Conservation (phyloP, 2,329 filamentous ascomycete genomes). For the Monosporascus ibericus region DNA sequence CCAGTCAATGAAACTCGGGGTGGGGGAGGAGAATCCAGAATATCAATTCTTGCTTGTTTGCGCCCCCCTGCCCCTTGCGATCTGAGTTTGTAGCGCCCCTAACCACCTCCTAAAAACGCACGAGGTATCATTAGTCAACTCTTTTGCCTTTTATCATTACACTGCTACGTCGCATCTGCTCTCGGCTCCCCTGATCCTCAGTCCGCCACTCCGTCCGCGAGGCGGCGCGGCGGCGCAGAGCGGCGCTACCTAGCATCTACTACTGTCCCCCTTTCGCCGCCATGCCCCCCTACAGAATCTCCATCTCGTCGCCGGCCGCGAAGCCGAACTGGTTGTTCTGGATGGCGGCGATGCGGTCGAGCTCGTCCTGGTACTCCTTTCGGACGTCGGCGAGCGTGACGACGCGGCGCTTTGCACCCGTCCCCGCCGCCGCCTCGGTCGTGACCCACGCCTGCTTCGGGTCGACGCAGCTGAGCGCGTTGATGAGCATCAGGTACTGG, state of each 20-base stretch:
- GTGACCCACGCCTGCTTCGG: conserved; percentile 75
- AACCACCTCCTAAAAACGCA: conserved; percentile 1
- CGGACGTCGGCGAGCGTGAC: conserved; percentile 81
- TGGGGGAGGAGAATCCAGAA: too few relatives aligned
- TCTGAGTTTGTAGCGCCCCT: neutral
- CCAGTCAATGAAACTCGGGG: neutral
- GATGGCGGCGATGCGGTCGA: conserved; percentile 83
- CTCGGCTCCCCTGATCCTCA: too few relatives aligned
- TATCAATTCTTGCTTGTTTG: too few relatives aligned
- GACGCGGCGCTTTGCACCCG: conserved; percentile 58
- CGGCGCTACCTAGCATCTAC: neutral
- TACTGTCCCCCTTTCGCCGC: neutral
- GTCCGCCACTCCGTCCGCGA: too few relatives aligned
- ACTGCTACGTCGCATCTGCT: conserved; percentile 1
- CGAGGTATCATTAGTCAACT: conserved; percentile 7
- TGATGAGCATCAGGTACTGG: conserved; percentile 87
- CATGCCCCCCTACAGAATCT: conserved; percentile 33
- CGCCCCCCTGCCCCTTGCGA: too few relatives aligned
- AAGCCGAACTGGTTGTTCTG: conserved; percentile 87
- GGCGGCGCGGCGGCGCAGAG: too few relatives aligned
- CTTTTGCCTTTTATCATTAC: conserved; percentile 3
- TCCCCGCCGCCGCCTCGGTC: conserved; percentile 30
- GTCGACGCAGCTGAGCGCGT: conserved; percentile 81
- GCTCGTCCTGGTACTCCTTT: conserved; percentile 81
- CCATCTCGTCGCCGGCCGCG: conserved; percentile 48